Percentiles rank a stretch among this genome's conserved stretches.
phyloP scores from a whole-genome alignment of 129 eudicot genomes.

The sunflower (Helianthus annuus) region HanXRQr2.0-SUNRISE NC_035447.2:55748553-55749052 shows the following conservation, averaged over 20 bases:
- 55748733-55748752: conserved; percentile 86
- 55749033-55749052: conserved; percentile 71
- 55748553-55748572: too few species aligned
- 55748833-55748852: conserved; percentile 86
- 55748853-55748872: conserved; percentile 97
- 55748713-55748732: conserved; percentile 85
- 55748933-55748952: conserved; percentile 89
- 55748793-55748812: conserved; percentile 68
- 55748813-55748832: conserved; percentile 73
- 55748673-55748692: too few species aligned
- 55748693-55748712: too few species aligned
- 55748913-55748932: conserved; percentile 83
- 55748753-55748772: conserved; percentile 85
- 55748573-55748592: too few species aligned
- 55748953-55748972: conserved; percentile 65
- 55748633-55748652: too few species aligned
- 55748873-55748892: conserved; percentile 67
- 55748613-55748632: too few species aligned
- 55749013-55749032: conserved; percentile 72
- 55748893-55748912: conserved; percentile 84
- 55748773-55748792: conserved; percentile 52
- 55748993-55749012: conserved; percentile 79
- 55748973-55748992: conserved; percentile 76
- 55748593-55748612: too few species aligned
- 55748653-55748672: too few species aligned